Base-by-base conservation (phyloP, 1,139 yeast species). In the Zygosaccharomyces pseudobailii region DNA sequence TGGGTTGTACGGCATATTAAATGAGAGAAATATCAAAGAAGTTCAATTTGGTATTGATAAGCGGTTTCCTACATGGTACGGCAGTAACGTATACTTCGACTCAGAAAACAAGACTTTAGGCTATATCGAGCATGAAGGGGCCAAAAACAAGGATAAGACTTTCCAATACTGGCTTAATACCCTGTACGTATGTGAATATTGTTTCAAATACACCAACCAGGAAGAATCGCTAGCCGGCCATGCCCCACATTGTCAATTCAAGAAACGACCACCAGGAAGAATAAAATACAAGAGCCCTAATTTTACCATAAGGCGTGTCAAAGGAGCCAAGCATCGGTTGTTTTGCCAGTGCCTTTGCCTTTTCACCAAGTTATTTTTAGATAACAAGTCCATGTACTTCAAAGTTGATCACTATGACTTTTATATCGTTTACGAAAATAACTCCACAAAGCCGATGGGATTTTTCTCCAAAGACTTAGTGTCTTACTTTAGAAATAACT, bases 331-430 rank as follows among this genome's bases (percentile, higher is more conserved):
- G 43, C 76, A 82, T 54, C 74, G 75, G 47, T 65, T 88, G 23
- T 88, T 83, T 55, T 81, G 95, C 54, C 97, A 90, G 61, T 83
- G 87, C 56, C 67, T 92, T 53, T 83, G 94, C 48, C 71, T 92
- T 5, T 85, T 90, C 67, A 94, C 95, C 0, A 88, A 89, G 65
- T 74, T 92, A 36, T 92, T 87, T 59, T 74, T 92, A n/a, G 96
- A 89, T 55, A 89, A 87, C 65, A 92, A 92, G 65, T 86, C 96
- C 0, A 84, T 90, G 28, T 88, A 82, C 63, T 92, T 85, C 66
- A 78, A 83, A 40, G 79, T 88, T 6, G 90, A 85, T 37, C 76
- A 78, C 46, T 92, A 86, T 66, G 90, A 87, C 51, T 88, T 88
- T 63, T 92, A 82, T 64, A 74, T 88, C 19, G 71, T 82, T 38